phyloP scores from a whole-genome alignment of 116 monocot species.

The Papilionanthe hybrid region DNA sequence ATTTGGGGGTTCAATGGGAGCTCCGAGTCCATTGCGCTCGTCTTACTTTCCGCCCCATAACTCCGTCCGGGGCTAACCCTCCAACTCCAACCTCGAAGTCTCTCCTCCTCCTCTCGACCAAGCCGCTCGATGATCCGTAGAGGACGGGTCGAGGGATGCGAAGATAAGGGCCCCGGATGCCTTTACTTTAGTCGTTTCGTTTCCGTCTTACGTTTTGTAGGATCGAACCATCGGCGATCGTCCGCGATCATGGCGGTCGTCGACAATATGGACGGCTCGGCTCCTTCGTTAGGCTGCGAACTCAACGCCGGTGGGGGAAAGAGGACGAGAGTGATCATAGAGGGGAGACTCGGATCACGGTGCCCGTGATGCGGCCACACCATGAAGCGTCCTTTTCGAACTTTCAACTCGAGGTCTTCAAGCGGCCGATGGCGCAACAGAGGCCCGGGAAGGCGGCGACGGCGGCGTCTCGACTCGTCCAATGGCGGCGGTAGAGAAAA shows the following conservation, averaged over 20 bases:
- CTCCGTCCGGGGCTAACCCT: too few relatives aligned
- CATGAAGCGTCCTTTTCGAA: background rate
- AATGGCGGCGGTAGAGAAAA: background rate
- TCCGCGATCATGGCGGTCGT: constrained; percentile 3
- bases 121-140: background rate
- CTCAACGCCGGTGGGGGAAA: background rate
- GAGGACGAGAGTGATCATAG: too few relatives aligned
- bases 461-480: background rate
- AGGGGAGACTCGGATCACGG: background rate
- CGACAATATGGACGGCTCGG: background rate
- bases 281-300: background rate
- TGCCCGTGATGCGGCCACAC: background rate
- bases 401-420: background rate
- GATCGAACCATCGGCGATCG: constrained; percentile 2
- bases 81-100: background rate
- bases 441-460: background rate
- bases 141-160: background rate
- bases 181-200: background rate
- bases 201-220: background rate
- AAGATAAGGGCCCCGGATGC: background rate
- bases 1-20: background rate
- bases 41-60: too few relatives aligned
- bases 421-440: background rate
- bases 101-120: background rate
- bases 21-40: background rate